Evolutionary conservation across 345 rosid genomes (phyloP).

Genomic region (Rubroshorea leprosula): DNA sequence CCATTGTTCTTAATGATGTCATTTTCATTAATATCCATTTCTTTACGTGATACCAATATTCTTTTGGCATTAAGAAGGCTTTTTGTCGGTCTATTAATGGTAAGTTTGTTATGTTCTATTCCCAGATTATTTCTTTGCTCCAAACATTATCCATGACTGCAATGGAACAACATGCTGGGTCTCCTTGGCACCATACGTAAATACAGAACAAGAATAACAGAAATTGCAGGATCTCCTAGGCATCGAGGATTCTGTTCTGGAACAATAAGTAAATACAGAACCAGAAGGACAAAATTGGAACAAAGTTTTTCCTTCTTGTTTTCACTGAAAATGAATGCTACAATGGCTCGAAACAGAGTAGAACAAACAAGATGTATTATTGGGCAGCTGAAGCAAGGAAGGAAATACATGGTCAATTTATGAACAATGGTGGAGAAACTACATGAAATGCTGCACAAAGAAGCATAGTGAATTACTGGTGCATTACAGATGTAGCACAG

Average conservation of each 20-base stretch:
- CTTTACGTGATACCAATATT: slow-evolving; percentile 5
- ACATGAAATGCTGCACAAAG: slow-evolving; percentile 1
- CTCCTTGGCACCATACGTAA: too few relatives aligned
- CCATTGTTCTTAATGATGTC: slow-evolving; percentile 16
- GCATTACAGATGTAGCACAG: slow-evolving; percentile 58
- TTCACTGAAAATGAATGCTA: not conserved
- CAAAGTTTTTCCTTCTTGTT: not conserved
- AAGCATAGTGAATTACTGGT: too few relatives aligned
- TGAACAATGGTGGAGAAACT: slow-evolving; percentile 17
- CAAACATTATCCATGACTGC: not conserved
- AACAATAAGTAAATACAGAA: too few relatives aligned
- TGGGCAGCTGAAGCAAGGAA: slow-evolving; percentile 13
- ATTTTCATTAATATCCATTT: slow-evolving; percentile 6
- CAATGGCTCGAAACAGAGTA: not conserved
- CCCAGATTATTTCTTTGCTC: not conserved
- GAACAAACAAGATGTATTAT: not conserved
- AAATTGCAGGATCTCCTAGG: too few relatives aligned
- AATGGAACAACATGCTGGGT: not conserved
- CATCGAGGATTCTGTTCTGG: too few relatives aligned
- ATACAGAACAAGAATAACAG: too few relatives aligned
- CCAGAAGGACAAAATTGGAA: too few relatives aligned
- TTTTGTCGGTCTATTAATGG: not conserved
- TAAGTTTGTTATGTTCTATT: not conserved
- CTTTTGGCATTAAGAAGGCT: not conserved
- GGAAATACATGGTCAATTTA: slow-evolving; percentile 18